Base-by-base conservation (phyloP, 805 yeast species). In the Scheffersomyces amazonensis region DNA sequence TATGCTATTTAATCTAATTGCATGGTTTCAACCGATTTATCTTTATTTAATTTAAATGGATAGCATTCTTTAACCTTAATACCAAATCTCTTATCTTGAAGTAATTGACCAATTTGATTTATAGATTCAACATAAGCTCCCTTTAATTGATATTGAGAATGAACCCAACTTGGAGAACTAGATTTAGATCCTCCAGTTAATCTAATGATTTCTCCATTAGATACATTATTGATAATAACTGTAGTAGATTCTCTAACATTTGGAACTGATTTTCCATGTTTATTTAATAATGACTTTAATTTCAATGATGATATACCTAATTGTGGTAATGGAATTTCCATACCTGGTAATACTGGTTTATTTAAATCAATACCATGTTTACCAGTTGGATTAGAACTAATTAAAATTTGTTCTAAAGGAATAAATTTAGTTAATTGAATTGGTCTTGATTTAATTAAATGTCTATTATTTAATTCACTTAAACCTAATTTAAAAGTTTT, bases 121-220 rank as follows among this genome's bases (percentile, higher is more conserved):
- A 81, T 71, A 39, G 76, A 75, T 39, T 71, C 68, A 12, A 46
- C 43, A 40, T 53, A 70, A 5, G 68, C 64, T 32, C 76, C 78
- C 21, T 71, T 60, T 39, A 91, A 63, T 60, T 82, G 82, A 64
- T 70, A 81, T 30, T 76, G 68, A 19, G 96, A 87, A 58, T 90
- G 96, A 31, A 86, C 83, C 93, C 95, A 93, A 49, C 87, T 78
- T 50, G 96, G 90, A 42, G 76, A 73, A 37, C 81, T 73, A 18
- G 82, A 71, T 50, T 74, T 71, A 27, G 69, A 60, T 34, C 96
- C 96, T 33, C 97, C 97, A 19, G 91, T 78, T 46, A 91, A 72
- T 58, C 96, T 77, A 40, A 90, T 61, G 13, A 85, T 66, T 59
- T 86, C 93, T 34, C 67, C 67, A 29, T 59, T 53, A 42, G 67